Base-by-base conservation (phyloP, 1,139 yeast genomes). In the Spencermartinsiella ligniputridi region DNA sequence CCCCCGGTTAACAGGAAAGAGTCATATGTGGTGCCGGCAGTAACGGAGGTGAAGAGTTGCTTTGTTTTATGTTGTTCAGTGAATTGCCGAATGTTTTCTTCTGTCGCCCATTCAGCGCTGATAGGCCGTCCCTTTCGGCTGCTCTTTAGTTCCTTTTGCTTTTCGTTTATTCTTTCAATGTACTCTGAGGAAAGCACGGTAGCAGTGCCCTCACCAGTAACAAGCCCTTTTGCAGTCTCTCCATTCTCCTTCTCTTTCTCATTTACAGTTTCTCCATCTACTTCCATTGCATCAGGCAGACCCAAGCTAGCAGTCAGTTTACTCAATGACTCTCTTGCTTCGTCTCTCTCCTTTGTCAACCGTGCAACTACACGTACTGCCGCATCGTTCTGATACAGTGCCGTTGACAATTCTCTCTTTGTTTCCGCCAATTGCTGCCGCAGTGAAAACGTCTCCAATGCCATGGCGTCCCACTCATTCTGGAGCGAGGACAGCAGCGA, bases 381-480 rank as follows among this genome's bases (percentile, higher is more conserved):
- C 0, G 97, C 97, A 62, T 90, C 97, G 53, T 84, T 85, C 54
- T 82, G 85, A 58, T 88, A 89, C 34, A 89, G 67, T 0, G 95
- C 83, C 3, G 84, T 67, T 35, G 94, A 82, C 46, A 90, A 66
- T 57, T 88, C 94, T 56, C 83, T 79, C 50, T 84, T 74, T 2
- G 92, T 75, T 29, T 70, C 69, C 41, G 73, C 76, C 40, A 90
- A 70, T 54, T 83, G 90, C 60, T 85, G 85, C 51, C 94, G 72
- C 49, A 90, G 67, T 25, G 82, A 75, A 58, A 86, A 89, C 37
- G 84, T 73, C 60, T 92, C 97, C 45, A 90, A 68, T 30, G 94
- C 88, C 48, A 86, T 64, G 0, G 96, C 78, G 60, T 92, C 97
- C 90, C 95, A 90, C 61, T 90, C 96, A 48, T 81, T 79, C 61